phyloP scores from a whole-genome alignment of 1,139 yeast genomes.

The Kurtzmaniella quercitrusa region DNA sequence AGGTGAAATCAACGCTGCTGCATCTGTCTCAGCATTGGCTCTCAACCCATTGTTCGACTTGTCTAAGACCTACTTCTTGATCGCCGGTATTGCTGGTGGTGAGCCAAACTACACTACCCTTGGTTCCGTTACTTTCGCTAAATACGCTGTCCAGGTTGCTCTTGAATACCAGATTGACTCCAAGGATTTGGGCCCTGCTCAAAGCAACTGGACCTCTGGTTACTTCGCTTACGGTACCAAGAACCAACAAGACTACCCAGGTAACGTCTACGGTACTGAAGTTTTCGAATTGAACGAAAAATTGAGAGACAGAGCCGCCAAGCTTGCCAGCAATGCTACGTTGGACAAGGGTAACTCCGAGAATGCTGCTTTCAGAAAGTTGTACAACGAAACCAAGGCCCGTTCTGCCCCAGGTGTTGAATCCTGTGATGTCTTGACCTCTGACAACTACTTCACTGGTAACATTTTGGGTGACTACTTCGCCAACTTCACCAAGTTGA shows the following conservation, averaged over 20 bases:
- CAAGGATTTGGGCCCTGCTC: slow-evolving; percentile 41
- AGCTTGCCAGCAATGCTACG: slow-evolving; percentile 42
- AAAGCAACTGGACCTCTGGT: slow-evolving; percentile 57
- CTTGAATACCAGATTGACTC: slow-evolving; percentile 53
- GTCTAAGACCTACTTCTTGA: slow-evolving; percentile 54
- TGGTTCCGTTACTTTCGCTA: slow-evolving; percentile 60
- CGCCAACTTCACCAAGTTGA: slow-evolving; percentile 39
- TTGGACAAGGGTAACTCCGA: slow-evolving; percentile 44
- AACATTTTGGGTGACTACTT: slow-evolving; percentile 48
- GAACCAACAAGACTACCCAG: slow-evolving; percentile 49
- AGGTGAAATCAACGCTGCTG: slow-evolving; percentile 66
- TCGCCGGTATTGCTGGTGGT: slow-evolving; percentile 69
- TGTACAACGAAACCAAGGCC: slow-evolving; percentile 49
- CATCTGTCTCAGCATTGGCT: slow-evolving; percentile 52
- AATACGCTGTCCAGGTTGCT: slow-evolving; percentile 60
- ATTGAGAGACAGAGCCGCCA: slow-evolving; percentile 55
- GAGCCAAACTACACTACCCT: slow-evolving; percentile 44
- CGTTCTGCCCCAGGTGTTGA: slow-evolving; percentile 43
- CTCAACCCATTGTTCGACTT: slow-evolving; percentile 55
- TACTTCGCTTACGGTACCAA: slow-evolving; percentile 55
- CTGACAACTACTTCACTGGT: slow-evolving; percentile 61
- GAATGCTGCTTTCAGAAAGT: slow-evolving; percentile 43
- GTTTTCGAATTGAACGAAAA: slow-evolving; percentile 59
- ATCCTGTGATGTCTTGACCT: slow-evolving; percentile 58
- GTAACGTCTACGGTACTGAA: slow-evolving; percentile 58